Evolutionary conservation across 1,139 yeast genomes (phyloP).

Genomic region (Trichomonascaceae sp.): DNA sequence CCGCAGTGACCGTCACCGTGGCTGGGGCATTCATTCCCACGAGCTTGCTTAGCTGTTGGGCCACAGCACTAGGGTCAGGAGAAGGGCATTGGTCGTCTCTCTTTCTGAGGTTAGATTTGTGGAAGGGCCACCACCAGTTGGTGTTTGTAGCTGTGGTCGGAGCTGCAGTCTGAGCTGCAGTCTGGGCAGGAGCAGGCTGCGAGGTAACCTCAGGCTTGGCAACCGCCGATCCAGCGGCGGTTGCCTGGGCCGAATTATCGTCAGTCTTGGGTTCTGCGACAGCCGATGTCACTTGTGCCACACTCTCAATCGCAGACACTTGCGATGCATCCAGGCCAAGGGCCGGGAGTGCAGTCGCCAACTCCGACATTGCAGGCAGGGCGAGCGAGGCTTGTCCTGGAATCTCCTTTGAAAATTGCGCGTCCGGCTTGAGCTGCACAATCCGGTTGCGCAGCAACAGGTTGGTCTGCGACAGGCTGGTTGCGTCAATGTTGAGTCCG

Average conservation of each 20-base stretch:
- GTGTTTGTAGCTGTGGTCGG: neutral
- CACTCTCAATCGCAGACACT: neutral
- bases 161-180: neutral
- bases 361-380: too few species aligned
- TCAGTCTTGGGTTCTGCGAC: neutral
- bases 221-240: neutral
- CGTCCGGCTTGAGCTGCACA: slow-evolving; percentile 1
- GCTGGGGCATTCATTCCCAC: too few species aligned
- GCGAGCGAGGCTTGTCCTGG: neutral
- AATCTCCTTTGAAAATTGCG: slow-evolving; percentile 1
- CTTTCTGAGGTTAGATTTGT: neutral
- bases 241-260: too few species aligned
- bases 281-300: neutral
- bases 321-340: slow-evolving; percentile 1
- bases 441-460: slow-evolving; percentile 3
- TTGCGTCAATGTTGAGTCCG: neutral
- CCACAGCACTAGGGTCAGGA: neutral
- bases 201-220: neutral
- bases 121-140: neutral
- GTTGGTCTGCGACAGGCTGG: slow-evolving; percentile 1
- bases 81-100: neutral
- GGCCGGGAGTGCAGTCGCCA: too few species aligned
- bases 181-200: neutral
- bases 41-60: neutral
- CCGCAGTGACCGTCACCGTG: neutral